A percentile compares a stretch with the other conserved stretches of the same genome.
Conservation (phyloP, 2,329 filamentous ascomycete species). For the Fusarium sp. region DNA sequence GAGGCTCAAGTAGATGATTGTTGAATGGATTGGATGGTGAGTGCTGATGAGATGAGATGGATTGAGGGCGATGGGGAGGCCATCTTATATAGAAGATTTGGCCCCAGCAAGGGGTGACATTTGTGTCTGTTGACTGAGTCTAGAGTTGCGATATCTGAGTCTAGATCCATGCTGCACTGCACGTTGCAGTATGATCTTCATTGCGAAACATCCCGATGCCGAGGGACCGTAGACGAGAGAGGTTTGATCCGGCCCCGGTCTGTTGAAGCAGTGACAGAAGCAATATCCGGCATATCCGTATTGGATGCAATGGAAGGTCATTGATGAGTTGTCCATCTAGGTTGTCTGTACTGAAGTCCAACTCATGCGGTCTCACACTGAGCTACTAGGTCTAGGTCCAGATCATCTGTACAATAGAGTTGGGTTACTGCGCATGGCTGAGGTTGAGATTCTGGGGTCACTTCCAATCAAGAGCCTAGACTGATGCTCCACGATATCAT, state of each 20-base stretch:
- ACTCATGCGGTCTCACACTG: constrained; percentile 38
- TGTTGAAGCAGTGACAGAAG: constrained; percentile 5
- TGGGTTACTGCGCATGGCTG: constrained; percentile 20
- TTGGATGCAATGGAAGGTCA: not conserved
- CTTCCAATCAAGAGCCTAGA: not conserved
- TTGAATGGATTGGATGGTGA: constrained; percentile 39
- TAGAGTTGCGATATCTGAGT: constrained; percentile 16
- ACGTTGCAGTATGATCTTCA: constrained; percentile 2
- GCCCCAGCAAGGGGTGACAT: constrained; percentile 9
- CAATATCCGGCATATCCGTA: constrained; percentile 11
- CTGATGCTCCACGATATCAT: not conserved
- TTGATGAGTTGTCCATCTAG: constrained; percentile 40
- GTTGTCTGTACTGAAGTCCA: not conserved
- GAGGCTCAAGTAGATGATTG: constrained; percentile 41
- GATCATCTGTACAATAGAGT: not conserved
- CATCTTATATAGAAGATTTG: constrained; percentile 43
- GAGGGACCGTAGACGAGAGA: not conserved
- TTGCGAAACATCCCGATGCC: constrained; percentile 35
- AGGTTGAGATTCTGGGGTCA: constrained; percentile 24
- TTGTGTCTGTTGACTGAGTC: constrained; percentile 10
- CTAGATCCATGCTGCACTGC: not conserved
- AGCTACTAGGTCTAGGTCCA: constrained; percentile 25
- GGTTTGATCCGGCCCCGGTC: constrained; percentile 3
- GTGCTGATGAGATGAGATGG: constrained; percentile 35
- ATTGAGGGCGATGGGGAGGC: constrained; percentile 20